A percentile compares a stretch with the other conserved stretches of the same genome.
phyloP scores from a whole-genome alignment of 2,329 filamentous ascomycete genomes.

The Torrubiellomyces zombiae region DNA sequence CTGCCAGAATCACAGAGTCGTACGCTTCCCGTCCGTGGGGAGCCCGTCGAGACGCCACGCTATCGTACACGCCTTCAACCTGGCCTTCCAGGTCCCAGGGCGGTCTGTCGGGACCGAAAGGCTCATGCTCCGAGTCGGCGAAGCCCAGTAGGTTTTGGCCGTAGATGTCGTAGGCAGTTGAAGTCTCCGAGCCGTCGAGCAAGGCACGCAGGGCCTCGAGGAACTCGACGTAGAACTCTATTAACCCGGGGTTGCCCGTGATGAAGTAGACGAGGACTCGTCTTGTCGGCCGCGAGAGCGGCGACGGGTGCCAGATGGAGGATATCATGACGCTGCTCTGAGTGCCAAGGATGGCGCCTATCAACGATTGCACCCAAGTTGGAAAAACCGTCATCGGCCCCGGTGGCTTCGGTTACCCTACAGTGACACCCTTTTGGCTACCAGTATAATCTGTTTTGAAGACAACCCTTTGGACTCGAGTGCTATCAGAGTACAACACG shows the following conservation, averaged over 20 bases:
- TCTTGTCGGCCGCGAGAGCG: slow-evolving; percentile 6
- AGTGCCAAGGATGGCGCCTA: too few species aligned
- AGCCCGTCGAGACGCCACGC: slow-evolving; percentile 11
- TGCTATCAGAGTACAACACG: too few species aligned
- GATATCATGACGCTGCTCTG: slow-evolving; percentile 10
- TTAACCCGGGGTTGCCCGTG: slow-evolving; percentile 60
- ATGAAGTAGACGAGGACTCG: slow-evolving; percentile 51
- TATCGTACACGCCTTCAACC: slow-evolving; percentile 25
- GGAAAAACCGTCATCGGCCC: too few species aligned
- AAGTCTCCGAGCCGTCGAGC: slow-evolving; percentile 26
- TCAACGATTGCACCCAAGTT: too few species aligned
- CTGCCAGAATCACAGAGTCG: slow-evolving; percentile 47
- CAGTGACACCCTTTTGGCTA: too few species aligned
- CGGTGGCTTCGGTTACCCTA: too few species aligned
- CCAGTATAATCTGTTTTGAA: too few species aligned
- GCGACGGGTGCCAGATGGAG: slow-evolving; percentile 15
- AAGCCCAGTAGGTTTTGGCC: slow-evolving; percentile 44
- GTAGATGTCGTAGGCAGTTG: slow-evolving; percentile 33
- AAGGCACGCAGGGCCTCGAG: slow-evolving; percentile 38
- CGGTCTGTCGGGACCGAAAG: slow-evolving; percentile 21
- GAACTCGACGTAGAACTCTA: slow-evolving; percentile 58
- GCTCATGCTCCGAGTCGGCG: slow-evolving; percentile 31
- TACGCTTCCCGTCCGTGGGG: slow-evolving; percentile 16
- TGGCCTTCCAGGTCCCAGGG: slow-evolving; percentile 38
- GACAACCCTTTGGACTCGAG: too few species aligned